Base-by-base conservation (phyloP, 208 protist genomes). In the Wallacemonas rigidus region DNA sequence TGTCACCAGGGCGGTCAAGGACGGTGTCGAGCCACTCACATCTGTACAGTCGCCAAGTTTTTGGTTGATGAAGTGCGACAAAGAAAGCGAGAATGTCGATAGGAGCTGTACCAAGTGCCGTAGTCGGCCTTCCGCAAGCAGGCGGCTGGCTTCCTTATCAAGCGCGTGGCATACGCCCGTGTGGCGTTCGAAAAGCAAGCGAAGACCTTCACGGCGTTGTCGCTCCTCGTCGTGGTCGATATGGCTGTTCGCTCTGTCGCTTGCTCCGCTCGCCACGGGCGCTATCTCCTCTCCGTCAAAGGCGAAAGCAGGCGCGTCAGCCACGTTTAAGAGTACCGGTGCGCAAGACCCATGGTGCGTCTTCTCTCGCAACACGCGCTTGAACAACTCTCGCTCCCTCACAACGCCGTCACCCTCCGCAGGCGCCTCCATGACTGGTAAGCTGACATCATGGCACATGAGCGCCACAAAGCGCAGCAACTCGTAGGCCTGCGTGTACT, bases 401-500 rank as follows among this genome's bases (percentile, higher is more conserved):
- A 41, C 47, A 35, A 57, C 26, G 7, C 48, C 45, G 0, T 69
- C 61, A 15, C 8, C 45, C 39, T 51, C 67, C 9, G 6, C 41
- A 3, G 48, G 0, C 67, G 54, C 40, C 8, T 62, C 60, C 8
- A 38, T 65, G 14, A 65, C 74, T 0, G 83, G 80, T 54, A 89
- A 68, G 40, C 65, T 71, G 36, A 86, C 71, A 60, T 91, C 81
- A 57, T 79, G 69, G 39, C 79, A 77, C 45, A 94, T 43, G n/a
- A 91, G 81, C 11, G 87, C 80, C 51, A 85, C 70, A 72, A 94
- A 94, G 47, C 86, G 86, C 67, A 94, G 72, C 26, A 94, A 75
- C 26, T 91, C 85, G 69, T 87, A 85, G 53, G 88, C 81, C 38
- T 84, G 63, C 9, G 63, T 53, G 73, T 86, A 82, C 50, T 81